Evolutionary conservation across 176 grass and related monocot genomes (phyloP), one percentile per base, ranked within the genome.

Genomic region (Phoenix dactylifera): DNA sequence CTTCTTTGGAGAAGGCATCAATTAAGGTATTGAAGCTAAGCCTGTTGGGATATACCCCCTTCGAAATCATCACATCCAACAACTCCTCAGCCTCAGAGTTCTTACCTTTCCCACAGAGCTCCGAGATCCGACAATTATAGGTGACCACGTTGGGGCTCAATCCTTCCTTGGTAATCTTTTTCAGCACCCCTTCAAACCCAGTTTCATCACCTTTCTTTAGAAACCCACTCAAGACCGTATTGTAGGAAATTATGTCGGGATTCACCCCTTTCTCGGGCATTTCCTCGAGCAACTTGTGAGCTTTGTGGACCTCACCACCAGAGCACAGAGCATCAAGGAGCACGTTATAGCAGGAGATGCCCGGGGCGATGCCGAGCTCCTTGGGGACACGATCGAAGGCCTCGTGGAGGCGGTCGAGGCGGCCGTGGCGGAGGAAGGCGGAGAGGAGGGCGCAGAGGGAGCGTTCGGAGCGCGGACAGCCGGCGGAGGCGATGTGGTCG

Each of bases 221-320:
- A 66, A 78, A 89, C 12, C 76, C 86, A 20, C 67, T 86, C 51
- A 95, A 81, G 52, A 95, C 55, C 75, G 82, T 77, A 18, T 95
- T 89, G 71, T 81, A 95, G n/a, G 82, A 86, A 44, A 89, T 65
- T 16, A 95, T 84, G 77, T 89, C 76, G 2, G 85, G 85, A 22
- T 70, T 44, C 4, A 89, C 1, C 15, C 54, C 69, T 9, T 68
- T 75, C 25, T 54, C 64, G 1, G 75, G 58, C 86, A 89, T 89
- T 86, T 78, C 67, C 67, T 83, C 90, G 50, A 95, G 81, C 85
- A 78, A 10, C 0, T 14, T 18, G 25, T 67, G 77, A 0, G 90
- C 90, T 26, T 74, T 59, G 0, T 59, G 18, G 3, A 86, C 20
- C 23, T 83, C 72, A 9, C 70, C 67, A 16, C 10, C 22, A 6